Evolutionary conservation across 805 yeast genomes (phyloP).

Genomic region (Ogataea allantospora): DNA sequence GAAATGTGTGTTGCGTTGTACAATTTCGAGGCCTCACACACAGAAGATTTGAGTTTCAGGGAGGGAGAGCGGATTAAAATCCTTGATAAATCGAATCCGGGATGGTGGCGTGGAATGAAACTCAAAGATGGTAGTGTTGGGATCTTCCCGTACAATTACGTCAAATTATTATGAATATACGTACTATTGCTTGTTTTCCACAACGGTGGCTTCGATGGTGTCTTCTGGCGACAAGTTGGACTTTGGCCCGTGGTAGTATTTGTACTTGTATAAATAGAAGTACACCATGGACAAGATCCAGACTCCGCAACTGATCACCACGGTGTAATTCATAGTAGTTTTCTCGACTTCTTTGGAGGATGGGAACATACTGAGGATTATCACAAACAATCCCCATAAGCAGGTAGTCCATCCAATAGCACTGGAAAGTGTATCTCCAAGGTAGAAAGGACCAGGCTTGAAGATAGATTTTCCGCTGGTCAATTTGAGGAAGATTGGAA

Average conservation of each 20-base stretch:
- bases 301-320: slow-evolving; percentile 59
- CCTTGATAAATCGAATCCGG: slow-evolving; percentile 35
- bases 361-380: slow-evolving; percentile 65
- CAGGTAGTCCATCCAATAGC: slow-evolving; percentile 46
- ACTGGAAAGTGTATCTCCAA: slow-evolving; percentile 49
- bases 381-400: slow-evolving; percentile 50
- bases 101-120: slow-evolving; percentile 51
- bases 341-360: slow-evolving; percentile 38
- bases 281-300: slow-evolving; percentile 53
- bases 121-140: slow-evolving; percentile 41
- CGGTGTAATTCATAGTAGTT: slow-evolving; percentile 65
- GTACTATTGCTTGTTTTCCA: slow-evolving; percentile 1
- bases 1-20: slow-evolving; percentile 40
- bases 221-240: slow-evolving; percentile 20
- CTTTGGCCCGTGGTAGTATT: slow-evolving; percentile 55
- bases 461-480: slow-evolving; percentile 50
- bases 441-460: slow-evolving; percentile 64
- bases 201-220: slow-evolving; percentile 7
- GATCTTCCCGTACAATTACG: slow-evolving; percentile 47
- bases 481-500: slow-evolving; percentile 54
- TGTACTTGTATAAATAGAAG: slow-evolving; percentile 51
- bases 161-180: slow-evolving; percentile 20
- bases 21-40: slow-evolving; percentile 36
- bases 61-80: slow-evolving; percentile 44
- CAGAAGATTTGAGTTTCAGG: slow-evolving; percentile 43